A percentile compares a stretch with the other conserved stretches of the same genome.
Conservation (phyloP, 2,329 filamentous ascomycete genomes). For the Colletotrichum simmondsii region DNA sequence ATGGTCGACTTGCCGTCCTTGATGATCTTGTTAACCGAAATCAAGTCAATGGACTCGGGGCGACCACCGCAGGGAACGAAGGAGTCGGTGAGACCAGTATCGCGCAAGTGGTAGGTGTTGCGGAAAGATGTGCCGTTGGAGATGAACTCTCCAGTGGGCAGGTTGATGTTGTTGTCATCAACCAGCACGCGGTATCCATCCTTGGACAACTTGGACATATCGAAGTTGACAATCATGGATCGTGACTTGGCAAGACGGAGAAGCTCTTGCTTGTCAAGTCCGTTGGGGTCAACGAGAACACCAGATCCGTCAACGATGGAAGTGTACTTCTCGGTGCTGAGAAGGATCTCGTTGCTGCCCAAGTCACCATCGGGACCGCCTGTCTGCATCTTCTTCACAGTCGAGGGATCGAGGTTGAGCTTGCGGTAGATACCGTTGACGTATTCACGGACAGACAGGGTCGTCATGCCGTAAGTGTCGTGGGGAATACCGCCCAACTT, state of each 20-base stretch:
- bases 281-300: constrained; percentile 92
- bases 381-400: constrained; percentile 94
- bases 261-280: constrained; percentile 86
- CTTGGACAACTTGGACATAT: constrained; percentile 84
- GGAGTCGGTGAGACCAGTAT: constrained; percentile 79
- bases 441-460: constrained; percentile 94
- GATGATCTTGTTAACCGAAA: constrained; percentile 88
- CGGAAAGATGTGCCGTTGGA: constrained; percentile 95
- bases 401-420: constrained; percentile 85
- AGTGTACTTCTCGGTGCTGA: constrained; percentile 95
- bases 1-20: constrained; percentile 87
- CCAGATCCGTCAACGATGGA: constrained; percentile 96
- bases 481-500: constrained; percentile 97
- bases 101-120: constrained; percentile 94
- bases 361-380: constrained; percentile 97
- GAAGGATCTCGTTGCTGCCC: constrained; percentile 96
- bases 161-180: constrained; percentile 88
- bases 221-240: constrained; percentile 90
- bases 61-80: constrained; percentile 98
- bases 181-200: constrained; percentile 92
- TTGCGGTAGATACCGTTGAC: constrained; percentile 98
- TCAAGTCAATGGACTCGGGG: constrained; percentile 95
- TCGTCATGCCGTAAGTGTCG: constrained; percentile 97
- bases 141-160: constrained; percentile 87
- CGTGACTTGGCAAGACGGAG: constrained; percentile 85